A percentile compares a stretch with the other conserved stretches of the same genome.
phyloP scores from a whole-genome alignment of 2,329 filamentous ascomycete genomes.

The Penicillium sp. region DNA sequence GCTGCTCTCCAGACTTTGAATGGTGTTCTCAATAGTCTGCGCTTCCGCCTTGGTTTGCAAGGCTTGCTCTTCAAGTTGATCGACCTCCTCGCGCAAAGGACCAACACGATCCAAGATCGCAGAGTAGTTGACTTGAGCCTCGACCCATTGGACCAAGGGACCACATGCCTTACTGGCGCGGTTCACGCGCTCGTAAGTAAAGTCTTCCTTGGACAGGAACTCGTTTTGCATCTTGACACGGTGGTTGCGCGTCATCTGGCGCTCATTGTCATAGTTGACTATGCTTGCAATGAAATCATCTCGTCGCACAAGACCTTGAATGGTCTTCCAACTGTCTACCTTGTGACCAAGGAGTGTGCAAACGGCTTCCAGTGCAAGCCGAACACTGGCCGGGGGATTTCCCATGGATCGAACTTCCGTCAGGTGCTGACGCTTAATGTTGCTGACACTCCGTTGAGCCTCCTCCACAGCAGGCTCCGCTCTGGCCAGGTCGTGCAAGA shows the following conservation, averaged over 20 bases:
- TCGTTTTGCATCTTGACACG: conserved; percentile 89
- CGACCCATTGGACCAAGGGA: conserved; percentile 94
- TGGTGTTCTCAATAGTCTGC: conserved; percentile 85
- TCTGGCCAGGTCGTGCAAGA: conserved; percentile 81
- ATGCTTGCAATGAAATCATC: conserved; percentile 99
- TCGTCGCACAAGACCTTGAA: conserved; percentile 81
- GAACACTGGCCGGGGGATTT: conserved; percentile 86
- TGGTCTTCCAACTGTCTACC: conserved; percentile 85
- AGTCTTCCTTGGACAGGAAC: conserved; percentile 89
- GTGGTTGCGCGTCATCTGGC: conserved; percentile 82
- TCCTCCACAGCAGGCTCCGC: conserved; percentile 92
- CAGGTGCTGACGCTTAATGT: conserved; percentile 96
- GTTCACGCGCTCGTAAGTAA: conserved; percentile 94
- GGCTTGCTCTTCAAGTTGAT: conserved; percentile 81
- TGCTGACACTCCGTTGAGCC: conserved; percentile 93
- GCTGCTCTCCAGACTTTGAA: conserved; percentile 79
- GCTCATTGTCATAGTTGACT: conserved; percentile 94
- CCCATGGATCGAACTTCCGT: conserved; percentile 98
- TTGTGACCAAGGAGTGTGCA: conserved; percentile 92
- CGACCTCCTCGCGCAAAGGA: conserved; percentile 86
- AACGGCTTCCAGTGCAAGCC: conserved; percentile 91
- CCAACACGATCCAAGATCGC: conserved; percentile 94
- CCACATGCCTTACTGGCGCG: conserved; percentile 96
- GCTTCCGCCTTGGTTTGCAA: conserved; percentile 92
- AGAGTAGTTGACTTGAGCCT: conserved; percentile 96